Conservation (phyloP, 768 basidiomycete species). For the Suillus subluteus region DNA sequence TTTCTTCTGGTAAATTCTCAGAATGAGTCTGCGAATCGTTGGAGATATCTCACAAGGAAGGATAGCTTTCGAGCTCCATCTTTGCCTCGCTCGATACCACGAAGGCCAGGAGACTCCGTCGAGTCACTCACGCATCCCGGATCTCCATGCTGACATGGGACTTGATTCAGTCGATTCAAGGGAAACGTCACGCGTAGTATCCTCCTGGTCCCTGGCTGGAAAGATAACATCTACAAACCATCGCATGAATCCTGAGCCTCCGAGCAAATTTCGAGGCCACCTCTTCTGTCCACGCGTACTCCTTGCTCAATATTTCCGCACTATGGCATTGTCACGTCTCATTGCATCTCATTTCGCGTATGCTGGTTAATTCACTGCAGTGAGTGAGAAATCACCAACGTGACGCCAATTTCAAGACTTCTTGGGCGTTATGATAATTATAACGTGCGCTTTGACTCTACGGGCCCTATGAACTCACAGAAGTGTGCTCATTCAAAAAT, state of each 20-base stretch:
- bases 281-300: not conserved
- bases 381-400: slow-evolving; percentile 8
- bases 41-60: not conserved
- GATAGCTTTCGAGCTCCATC: not conserved
- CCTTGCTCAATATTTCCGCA: slow-evolving; percentile 2
- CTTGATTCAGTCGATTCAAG: not conserved
- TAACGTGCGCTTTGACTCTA: slow-evolving; percentile 6
- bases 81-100: not conserved
- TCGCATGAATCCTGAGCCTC: not conserved
- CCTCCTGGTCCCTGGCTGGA: not conserved
- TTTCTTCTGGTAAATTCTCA: not conserved
- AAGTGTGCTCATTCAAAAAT: slow-evolving; percentile 7
- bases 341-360: not conserved
- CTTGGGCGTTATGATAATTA: not conserved
- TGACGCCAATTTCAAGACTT: not conserved
- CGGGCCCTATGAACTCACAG: not conserved
- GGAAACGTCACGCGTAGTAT: not conserved
- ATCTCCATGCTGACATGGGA: not conserved
- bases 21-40: not conserved
- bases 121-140: not conserved
- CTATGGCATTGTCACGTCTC: not conserved
- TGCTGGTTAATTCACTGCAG: slow-evolving; percentile 2
- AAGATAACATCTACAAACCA: not conserved
- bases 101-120: not conserved
- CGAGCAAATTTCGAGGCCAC: not conserved